These are phyloP conservation scores for Alternaria metachromatica DNA, from an alignment of 2,329 filamentous ascomycete species.

Conservation along the genomic window DNA sequence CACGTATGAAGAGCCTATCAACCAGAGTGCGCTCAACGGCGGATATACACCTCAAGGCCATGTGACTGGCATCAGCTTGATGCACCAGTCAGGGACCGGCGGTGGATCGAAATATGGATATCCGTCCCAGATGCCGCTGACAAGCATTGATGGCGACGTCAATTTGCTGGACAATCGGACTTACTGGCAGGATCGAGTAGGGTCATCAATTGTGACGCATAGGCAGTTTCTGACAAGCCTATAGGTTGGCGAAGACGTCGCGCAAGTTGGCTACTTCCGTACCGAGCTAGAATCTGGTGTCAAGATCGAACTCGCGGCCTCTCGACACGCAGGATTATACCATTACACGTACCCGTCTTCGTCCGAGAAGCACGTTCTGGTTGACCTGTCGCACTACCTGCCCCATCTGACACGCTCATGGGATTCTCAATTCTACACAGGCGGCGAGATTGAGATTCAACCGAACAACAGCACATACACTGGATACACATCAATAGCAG, in stretches of 20 bases:
- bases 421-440: conserved; percentile 47
- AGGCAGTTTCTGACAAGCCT: neutral
- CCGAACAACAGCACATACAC: conserved; percentile 39
- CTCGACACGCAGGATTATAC: conserved; percentile 47
- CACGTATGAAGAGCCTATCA: conserved; percentile 46
- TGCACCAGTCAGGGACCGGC: conserved; percentile 49
- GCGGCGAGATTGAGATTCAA: conserved; percentile 45
- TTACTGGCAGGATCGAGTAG: conserved; percentile 49
- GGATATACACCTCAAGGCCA: conserved; percentile 51
- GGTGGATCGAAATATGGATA: conserved; percentile 51
- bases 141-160: conserved; percentile 47
- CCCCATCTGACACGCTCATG: conserved; percentile 42
- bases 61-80: conserved; percentile 49
- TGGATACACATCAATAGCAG: conserved; percentile 43
- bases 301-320: conserved; percentile 45
- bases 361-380: conserved; percentile 52
- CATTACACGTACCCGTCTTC: conserved; percentile 47
- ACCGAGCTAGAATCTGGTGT: conserved; percentile 46
- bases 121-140: conserved; percentile 52
- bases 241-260: conserved; percentile 38
- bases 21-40: conserved; percentile 48
- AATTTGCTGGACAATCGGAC: conserved; percentile 54
- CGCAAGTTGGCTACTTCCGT: conserved; percentile 47
- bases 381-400: conserved; percentile 57
- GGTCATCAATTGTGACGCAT: neutral